phyloP scores from a whole-genome alignment of 306 rosid species.

The Chamaecrista fasciculata region DNA sequence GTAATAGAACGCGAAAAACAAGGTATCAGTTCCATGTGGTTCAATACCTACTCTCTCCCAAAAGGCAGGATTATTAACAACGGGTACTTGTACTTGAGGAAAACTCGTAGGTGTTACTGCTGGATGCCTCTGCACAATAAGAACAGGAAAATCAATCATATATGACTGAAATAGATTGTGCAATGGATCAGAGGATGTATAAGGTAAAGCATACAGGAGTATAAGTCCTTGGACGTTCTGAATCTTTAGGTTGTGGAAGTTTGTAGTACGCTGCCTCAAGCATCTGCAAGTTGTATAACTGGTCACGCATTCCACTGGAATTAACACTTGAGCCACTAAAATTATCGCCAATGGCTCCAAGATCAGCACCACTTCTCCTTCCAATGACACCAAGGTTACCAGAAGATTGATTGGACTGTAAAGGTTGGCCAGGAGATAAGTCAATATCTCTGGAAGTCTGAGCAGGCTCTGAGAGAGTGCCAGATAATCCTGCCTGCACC shows the following conservation, averaged over 20 bases:
- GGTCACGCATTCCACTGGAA: slow-evolving; percentile 77
- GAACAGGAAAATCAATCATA: slow-evolving; percentile 11
- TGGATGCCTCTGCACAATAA: slow-evolving; percentile 66
- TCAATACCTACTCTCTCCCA: slow-evolving; percentile 89
- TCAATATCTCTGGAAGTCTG: slow-evolving; percentile 73
- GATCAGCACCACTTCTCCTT: slow-evolving; percentile 85
- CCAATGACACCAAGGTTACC: slow-evolving; percentile 92
- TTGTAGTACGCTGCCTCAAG: slow-evolving; percentile 79
- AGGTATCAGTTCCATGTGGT: slow-evolving; percentile 67
- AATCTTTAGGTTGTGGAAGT: slow-evolving; percentile 88
- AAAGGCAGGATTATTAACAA: slow-evolving; percentile 87
- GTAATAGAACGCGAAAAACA: slow-evolving; percentile 90
- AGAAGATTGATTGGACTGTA: slow-evolving; percentile 72
- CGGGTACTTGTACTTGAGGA: slow-evolving; percentile 95
- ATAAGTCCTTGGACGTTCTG: slow-evolving; percentile 84
- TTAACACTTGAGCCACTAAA: slow-evolving; percentile 53
- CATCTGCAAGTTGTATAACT: slow-evolving; percentile 72
- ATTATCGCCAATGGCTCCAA: slow-evolving; percentile 88
- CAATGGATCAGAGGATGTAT: slow-evolving; percentile 8
- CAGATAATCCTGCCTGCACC: slow-evolving; percentile 73
- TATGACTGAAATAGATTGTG: slow-evolving; percentile 13
- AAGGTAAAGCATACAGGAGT: slow-evolving; percentile 60
- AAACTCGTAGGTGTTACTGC: slow-evolving; percentile 74
- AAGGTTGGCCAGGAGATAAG: slow-evolving; percentile 88
- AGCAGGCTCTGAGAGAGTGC: slow-evolving; percentile 63